Percentiles rank a stretch among this genome's conserved stretches.
Conservation (phyloP, 1,139 yeast species). For the Candida sp. region DNA sequence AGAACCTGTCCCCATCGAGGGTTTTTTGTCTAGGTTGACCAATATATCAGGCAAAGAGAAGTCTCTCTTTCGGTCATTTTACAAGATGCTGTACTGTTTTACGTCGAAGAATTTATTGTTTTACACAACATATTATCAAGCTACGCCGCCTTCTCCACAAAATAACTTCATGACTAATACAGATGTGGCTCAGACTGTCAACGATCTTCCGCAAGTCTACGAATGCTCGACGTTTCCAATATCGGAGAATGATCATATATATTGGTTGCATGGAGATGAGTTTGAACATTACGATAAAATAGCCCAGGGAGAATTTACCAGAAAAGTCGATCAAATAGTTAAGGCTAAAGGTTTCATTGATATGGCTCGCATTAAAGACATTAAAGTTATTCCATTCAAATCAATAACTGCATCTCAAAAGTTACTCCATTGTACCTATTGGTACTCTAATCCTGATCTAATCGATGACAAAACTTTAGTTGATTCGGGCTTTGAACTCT, state of each 20-base stretch:
- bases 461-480: slow-evolving; percentile 26
- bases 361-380: slow-evolving; percentile 43
- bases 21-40: slow-evolving; percentile 62
- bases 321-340: slow-evolving; percentile 54
- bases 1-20: slow-evolving; percentile 75
- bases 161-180: slow-evolving; percentile 21
- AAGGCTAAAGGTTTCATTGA: slow-evolving; percentile 65
- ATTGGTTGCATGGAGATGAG: slow-evolving; percentile 53
- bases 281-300: slow-evolving; percentile 49
- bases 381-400: slow-evolving; percentile 24
- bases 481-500: slow-evolving; percentile 53
- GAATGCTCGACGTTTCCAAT: slow-evolving; percentile 49
- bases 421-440: slow-evolving; percentile 36
- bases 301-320: slow-evolving; percentile 62
- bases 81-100: slow-evolving; percentile 59
- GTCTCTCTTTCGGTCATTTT: slow-evolving; percentile 42
- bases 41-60: slow-evolving; percentile 46
- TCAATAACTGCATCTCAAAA: slow-evolving; percentile 29
- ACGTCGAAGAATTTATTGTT: slow-evolving; percentile 61
- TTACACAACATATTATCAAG: slow-evolving; percentile 52
- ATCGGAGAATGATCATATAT: slow-evolving; percentile 48
- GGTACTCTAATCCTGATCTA: slow-evolving; percentile 32
- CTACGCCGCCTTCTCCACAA: slow-evolving; percentile 60
- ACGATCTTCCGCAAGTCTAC: slow-evolving; percentile 31
- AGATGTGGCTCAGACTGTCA: slow-evolving; percentile 14